Evolutionary conservation across 1,139 yeast species (phyloP), one percentile per base, ranked within the genome.

Genomic region (Protomyces lactucae-debilis): DNA sequence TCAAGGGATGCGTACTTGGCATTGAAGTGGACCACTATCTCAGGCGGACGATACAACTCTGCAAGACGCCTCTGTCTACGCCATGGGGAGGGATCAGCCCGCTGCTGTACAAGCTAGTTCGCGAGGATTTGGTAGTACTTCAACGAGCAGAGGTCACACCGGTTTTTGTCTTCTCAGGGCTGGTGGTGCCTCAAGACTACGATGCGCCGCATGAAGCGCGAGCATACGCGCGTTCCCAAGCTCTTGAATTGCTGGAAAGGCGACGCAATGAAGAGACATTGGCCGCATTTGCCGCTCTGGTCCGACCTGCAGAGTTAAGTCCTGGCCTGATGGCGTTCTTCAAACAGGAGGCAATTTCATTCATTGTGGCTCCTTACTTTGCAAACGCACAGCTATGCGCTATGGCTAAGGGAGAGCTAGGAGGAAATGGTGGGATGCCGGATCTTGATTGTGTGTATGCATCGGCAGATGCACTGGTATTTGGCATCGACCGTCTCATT

Each of bases 41-140:
- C 51, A 78, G 86, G 46, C 77, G 89, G 66, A 79, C 87, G 56
- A 76, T 87, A 68, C 81, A 86, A 5, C 79, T 78, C 69, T 85
- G 85, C 69, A 84, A 84, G 66, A 96, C 89, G 70, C 88, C 88
- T 63, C 82, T 83, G 68, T 76, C 86, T 60, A 88, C 87, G 60
- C 96, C 95, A 3, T 82, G 88, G 68, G 96, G 96, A 8, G 96
- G 96, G 0, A 82, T 87, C 65, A 96, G 97, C 0, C 75, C 82
- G 52, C 82, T 89, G 1, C 76, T 91, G 68, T 80, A 79, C 67
- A 80, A 78, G 68, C 80, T 80, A 70, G 77, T 90, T 57, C 84
- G 84, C 57, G 77, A 85, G 1, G 95, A 90, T 72, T 77, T 89
- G 65, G 79, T 80, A 64, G 80, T 82, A 3, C 84, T 91, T 71